Percentiles rank a stretch among this genome's conserved stretches.
These are phyloP conservation scores for Chrysanthemum makinoi DNA, from an alignment of 129 eudicot genomes.

Conservation along the genomic window DNA sequence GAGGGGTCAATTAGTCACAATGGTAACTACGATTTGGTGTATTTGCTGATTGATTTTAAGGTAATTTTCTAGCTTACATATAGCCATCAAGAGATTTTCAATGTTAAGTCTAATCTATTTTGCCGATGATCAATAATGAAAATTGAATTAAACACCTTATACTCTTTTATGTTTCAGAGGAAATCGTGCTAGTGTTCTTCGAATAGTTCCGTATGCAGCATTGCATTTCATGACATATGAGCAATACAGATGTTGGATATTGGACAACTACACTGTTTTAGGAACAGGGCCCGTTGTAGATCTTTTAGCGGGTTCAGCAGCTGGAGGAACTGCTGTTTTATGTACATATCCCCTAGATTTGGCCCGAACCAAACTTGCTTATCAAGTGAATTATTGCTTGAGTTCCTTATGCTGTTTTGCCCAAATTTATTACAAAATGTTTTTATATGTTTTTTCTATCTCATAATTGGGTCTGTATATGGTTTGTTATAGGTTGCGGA, in stretches of 20 bases:
- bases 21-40: slow-evolving; percentile 89
- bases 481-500: slow-evolving; percentile 50
- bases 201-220: slow-evolving; percentile 93
- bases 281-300: slow-evolving; percentile 95
- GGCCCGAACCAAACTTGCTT: slow-evolving; percentile 97
- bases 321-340: slow-evolving; percentile 96
- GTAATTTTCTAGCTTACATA: slow-evolving; percentile 24
- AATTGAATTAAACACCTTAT: not conserved
- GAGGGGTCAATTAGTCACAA: slow-evolving; percentile 33
- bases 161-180: slow-evolving; percentile 51
- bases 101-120: not conserved
- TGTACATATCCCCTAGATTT: slow-evolving; percentile 97
- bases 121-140: not conserved
- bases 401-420: no score
- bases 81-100: not conserved
- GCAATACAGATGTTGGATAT: slow-evolving; percentile 73
- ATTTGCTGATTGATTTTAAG: slow-evolving; percentile 93
- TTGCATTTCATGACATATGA: slow-evolving; percentile 97
- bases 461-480: not conserved
- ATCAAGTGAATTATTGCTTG: slow-evolving; percentile 52
- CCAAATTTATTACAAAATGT: no score
- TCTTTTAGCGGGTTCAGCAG: slow-evolving; percentile 94
- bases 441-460: not conserved
- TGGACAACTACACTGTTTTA: slow-evolving; percentile 61
- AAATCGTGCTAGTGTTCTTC: slow-evolving; percentile 92